Conservation (phyloP, 202 grass and related monocot species). For the Schoenoplectus tabernaemontani region DNA sequence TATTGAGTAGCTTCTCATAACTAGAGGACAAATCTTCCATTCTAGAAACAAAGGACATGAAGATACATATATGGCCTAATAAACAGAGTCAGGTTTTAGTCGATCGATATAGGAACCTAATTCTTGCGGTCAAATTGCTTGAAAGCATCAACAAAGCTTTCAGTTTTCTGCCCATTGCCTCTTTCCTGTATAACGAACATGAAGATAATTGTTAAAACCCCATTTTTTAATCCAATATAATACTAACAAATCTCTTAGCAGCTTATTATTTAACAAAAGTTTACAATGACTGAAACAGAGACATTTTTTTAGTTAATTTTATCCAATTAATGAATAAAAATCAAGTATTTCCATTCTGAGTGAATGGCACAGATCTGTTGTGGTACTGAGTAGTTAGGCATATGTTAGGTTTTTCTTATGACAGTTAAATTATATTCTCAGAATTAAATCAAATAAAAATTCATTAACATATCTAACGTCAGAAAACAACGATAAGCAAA, state of each 20-base stretch:
- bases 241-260: too few species aligned
- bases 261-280: too few species aligned
- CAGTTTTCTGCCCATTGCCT: slow-evolving; percentile 40
- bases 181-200: slow-evolving; percentile 50
- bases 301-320: neutral
- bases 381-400: neutral
- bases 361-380: neutral
- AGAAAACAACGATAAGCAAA: too few species aligned
- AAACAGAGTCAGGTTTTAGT: slow-evolving; percentile 18
- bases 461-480: neutral
- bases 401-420: neutral
- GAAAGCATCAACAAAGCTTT: slow-evolving; percentile 83
- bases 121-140: slow-evolving; percentile 66
- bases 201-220: neutral
- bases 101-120: slow-evolving; percentile 28
- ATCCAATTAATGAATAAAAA: neutral
- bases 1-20: slow-evolving; percentile 16
- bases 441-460: neutral
- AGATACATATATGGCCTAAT: slow-evolving; percentile 19
- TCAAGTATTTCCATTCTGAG: neutral
- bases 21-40: slow-evolving; percentile 15
- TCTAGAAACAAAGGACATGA: neutral
- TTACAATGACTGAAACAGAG: neutral
- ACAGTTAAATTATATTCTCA: neutral
- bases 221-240: too few species aligned